Percentiles rank a stretch among this genome's conserved stretches.
phyloP scores from a whole-genome alignment of 352 stramenopile genomes.

The Pythium grandisporangium region DNA sequence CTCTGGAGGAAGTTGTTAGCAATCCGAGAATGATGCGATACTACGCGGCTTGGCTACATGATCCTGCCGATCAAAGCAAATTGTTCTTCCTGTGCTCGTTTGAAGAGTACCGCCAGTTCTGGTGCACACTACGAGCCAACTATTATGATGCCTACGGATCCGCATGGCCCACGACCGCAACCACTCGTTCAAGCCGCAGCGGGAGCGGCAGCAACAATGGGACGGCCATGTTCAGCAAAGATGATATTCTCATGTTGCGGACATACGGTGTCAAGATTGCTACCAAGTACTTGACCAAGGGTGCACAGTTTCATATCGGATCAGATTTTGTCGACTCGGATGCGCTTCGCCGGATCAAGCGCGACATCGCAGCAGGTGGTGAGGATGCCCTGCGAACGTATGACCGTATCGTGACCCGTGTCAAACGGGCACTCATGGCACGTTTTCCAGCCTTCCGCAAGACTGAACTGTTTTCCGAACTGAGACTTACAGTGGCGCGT shows the following conservation, averaged over 20 bases:
- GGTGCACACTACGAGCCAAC: slow-evolving; percentile 19
- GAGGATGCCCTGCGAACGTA: slow-evolving; percentile 79
- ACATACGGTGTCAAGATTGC: slow-evolving; percentile 84
- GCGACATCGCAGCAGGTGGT: slow-evolving; percentile 60
- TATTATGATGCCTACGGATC: slow-evolving; percentile 9
- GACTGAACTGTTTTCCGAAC: slow-evolving; percentile 71
- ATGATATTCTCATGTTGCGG: slow-evolving; percentile 73
- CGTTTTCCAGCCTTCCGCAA: slow-evolving; percentile 74
- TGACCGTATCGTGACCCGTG: slow-evolving; percentile 59
- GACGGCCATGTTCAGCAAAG: slow-evolving; percentile 65
- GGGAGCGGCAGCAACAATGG: slow-evolving; percentile 17
- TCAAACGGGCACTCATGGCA: slow-evolving; percentile 75
- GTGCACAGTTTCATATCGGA: slow-evolving; percentile 76
- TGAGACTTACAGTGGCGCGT: slow-evolving; percentile 68
- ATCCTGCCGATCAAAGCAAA: slow-evolving; percentile 24
- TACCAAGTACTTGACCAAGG: slow-evolving; percentile 76
- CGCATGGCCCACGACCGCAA: not conserved
- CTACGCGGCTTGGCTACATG: slow-evolving; percentile 26
- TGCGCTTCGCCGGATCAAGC: slow-evolving; percentile 63
- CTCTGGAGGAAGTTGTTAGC: slow-evolving; percentile 27
- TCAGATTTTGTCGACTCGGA: slow-evolving; percentile 41
- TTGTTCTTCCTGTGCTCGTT: slow-evolving; percentile 34
- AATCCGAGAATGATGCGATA: slow-evolving; percentile 41
- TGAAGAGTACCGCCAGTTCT: slow-evolving; percentile 30
- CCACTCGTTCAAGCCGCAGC: too few species aligned